Conservation (phyloP, 306 rosid species). For the Rosa persica region DNA sequence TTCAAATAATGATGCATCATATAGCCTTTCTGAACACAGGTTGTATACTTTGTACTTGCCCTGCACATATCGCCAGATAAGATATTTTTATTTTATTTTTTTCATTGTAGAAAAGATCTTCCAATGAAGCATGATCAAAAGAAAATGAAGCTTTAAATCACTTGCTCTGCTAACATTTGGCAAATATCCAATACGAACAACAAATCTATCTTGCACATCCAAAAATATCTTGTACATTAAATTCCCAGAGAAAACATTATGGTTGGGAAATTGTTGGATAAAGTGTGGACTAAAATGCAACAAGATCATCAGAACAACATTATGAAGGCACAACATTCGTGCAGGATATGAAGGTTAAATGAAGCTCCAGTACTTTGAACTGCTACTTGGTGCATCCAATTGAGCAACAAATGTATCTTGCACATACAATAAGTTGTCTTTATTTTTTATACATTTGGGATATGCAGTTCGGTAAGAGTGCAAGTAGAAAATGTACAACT, state of each 20-base stretch:
- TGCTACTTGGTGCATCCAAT: background rate
- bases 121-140: background rate
- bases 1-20: slow-evolving; percentile 93
- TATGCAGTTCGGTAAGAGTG: background rate
- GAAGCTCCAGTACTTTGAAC: background rate
- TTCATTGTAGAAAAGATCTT: background rate
- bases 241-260: background rate
- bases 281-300: background rate
- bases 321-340: no score
- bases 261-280: background rate
- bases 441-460: background rate
- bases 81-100: background rate
- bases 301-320: background rate
- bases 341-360: no score
- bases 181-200: no score
- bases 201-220: background rate
- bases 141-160: background rate
- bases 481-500: background rate
- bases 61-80: slow-evolving; percentile 42
- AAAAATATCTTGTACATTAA: no score
- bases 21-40: slow-evolving; percentile 96
- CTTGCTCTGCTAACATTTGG: background rate
- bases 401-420: background rate
- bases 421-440: background rate
- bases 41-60: slow-evolving; percentile 94